Evolutionary conservation across 306 rosid species (phyloP), one percentile per base, ranked within the genome.

Genomic region (Glycine tomentella): DNA sequence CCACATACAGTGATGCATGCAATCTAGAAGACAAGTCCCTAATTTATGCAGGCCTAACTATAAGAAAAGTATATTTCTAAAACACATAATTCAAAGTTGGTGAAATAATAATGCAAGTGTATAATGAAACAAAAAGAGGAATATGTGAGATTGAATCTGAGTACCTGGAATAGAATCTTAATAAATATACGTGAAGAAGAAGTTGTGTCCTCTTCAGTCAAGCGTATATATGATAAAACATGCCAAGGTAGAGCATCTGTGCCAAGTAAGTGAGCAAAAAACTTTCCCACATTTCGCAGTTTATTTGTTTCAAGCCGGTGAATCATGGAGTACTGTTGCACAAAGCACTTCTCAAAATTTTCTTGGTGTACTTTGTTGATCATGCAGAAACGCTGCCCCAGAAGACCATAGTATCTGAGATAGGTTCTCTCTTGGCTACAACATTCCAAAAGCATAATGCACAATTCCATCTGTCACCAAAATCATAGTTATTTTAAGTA

Each of bases 361-460:
- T 93, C 99, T 80, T 91, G 98, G 80, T 91, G 81, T 17, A 91
- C 91, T 84, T 92, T 93, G 87, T 95, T 95, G 71, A 95, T 91
- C 92, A 87, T 86, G 83, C 98, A 93, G 88, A 93, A 93, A 1
- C 97, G 88, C 89, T 91, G 97, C 46, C 97, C 98, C 69, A 93
- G 81, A 65, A 95, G 98, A 85, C 97, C 99, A 81, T 95, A 95
- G 76, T 93, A 91, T 46, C 95, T 82, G 17, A 90, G 95, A 77
- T 91, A 91, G 51, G 98, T 91, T 87, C 95, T 87, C 86, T 91
- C 98, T 87, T 93, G 97, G 69, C 97, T 93, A 89, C 98, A 93
- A 82, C 98, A 93, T 86, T 93, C 95, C 89, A 90, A 81, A 84
- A 93, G 91, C 95, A 93, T 90, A 81, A 87, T 80, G 65, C 95